A percentile compares a stretch with the other conserved stretches of the same genome.
phyloP scores from a whole-genome alignment of 768 basidiomycete genomes.

The Rubroboletus pulcherrimus region DNA sequence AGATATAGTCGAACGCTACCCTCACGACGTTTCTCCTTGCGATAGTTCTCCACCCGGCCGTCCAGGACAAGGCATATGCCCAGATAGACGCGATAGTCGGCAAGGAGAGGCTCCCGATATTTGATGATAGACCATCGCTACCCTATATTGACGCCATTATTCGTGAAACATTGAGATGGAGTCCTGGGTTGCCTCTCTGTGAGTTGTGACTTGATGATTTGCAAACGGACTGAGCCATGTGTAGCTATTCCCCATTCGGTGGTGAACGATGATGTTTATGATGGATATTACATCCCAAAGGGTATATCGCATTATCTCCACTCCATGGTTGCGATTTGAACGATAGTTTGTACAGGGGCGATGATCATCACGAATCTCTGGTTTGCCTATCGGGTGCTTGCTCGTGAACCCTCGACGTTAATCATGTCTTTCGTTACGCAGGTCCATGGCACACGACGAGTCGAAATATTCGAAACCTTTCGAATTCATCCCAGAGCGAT shows the following conservation, averaged over 20 bases:
- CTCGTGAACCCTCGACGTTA: neutral
- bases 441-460: conserved; percentile 19
- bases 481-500: conserved; percentile 32
- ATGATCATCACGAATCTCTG: conserved; percentile 29
- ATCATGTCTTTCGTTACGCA: neutral
- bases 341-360: conserved; percentile 9
- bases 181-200: conserved; percentile 12
- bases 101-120: conserved; percentile 17
- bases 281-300: conserved; percentile 13
- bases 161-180: conserved; percentile 31
- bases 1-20: conserved; percentile 8
- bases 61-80: conserved; percentile 16
- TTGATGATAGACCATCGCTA: conserved; percentile 18
- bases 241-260: conserved; percentile 14
- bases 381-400: conserved; percentile 10
- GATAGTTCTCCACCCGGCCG: conserved; percentile 17
- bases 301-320: neutral
- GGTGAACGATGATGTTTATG: conserved; percentile 16
- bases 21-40: conserved; percentile 10
- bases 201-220: conserved; percentile 3
- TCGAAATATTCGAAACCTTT: conserved; percentile 36
- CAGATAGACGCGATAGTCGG: conserved; percentile 19
- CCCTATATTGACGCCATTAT: conserved; percentile 37
- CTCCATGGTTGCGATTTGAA: neutral
- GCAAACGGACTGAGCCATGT: neutral